phyloP scores from a whole-genome alignment of 73 alveolate genomes.

The Effrenium voratum region DNA sequence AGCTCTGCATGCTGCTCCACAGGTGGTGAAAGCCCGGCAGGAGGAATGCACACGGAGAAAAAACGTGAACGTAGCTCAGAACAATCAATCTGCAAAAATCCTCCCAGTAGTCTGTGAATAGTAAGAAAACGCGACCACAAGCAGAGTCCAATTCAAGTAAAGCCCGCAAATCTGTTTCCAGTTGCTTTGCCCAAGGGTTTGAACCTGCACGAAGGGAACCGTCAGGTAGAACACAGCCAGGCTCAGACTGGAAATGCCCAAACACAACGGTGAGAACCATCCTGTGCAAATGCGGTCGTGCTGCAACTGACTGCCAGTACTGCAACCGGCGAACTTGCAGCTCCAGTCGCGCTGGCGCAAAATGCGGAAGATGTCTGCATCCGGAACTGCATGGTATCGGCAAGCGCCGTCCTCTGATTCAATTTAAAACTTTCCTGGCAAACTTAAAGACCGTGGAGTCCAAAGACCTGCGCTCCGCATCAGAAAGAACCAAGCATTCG shows the following conservation, averaged over 20 bases:
- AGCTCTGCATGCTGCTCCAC: no score
- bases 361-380: neutral
- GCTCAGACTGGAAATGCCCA: neutral
- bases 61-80: neutral
- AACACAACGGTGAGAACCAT: neutral
- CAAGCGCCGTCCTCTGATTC: neutral
- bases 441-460: neutral
- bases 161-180: neutral
- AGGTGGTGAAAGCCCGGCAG: neutral
- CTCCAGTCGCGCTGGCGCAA: conserved; percentile 1
- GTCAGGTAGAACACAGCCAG: neutral
- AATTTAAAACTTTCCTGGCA: neutral
- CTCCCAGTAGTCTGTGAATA: neutral
- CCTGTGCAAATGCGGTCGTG: neutral
- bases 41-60: conserved; percentile 6
- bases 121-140: neutral
- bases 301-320: conserved; percentile 17
- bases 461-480: neutral
- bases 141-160: neutral
- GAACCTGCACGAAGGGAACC: neutral
- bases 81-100: neutral
- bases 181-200: neutral
- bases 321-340: neutral
- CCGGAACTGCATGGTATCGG: neutral
- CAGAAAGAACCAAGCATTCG: neutral